Percentiles rank a stretch among this genome's conserved stretches.
Evolutionary conservation across 177 flowering plant species (phyloP).

Genomic region (Vitis hybrid): DNA sequence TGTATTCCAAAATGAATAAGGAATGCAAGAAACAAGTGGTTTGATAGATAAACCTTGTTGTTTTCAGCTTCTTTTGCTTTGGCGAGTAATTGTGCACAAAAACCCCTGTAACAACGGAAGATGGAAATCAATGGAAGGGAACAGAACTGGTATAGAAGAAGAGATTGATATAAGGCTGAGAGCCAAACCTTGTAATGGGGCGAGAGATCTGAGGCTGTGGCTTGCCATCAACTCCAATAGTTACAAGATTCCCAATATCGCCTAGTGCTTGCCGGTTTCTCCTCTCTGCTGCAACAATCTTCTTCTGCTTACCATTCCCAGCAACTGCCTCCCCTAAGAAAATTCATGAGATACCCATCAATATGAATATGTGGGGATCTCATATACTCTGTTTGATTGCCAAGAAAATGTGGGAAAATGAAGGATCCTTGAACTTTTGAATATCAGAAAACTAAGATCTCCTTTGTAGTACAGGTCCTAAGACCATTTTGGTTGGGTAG

Average conservation of each 20-base stretch:
- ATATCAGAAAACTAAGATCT: no score
- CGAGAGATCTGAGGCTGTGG: slow-evolving; percentile 39
- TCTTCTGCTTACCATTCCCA: slow-evolving; percentile 35
- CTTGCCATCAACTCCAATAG: slow-evolving; percentile 39
- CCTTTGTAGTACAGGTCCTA: no score
- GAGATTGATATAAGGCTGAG: background rate
- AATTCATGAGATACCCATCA: background rate
- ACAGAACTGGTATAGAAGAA: background rate
- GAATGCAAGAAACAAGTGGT: background rate
- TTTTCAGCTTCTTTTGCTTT: slow-evolving; percentile 63
- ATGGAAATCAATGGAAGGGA: background rate
- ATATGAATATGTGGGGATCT: no score
- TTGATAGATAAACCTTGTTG: slow-evolving; percentile 37
- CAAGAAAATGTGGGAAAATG: no score
- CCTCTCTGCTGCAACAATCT: slow-evolving; percentile 29
- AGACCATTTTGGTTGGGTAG: no score
- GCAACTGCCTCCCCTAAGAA: slow-evolving; percentile 31
- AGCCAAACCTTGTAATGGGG: slow-evolving; percentile 54
- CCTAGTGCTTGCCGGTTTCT: slow-evolving; percentile 61
- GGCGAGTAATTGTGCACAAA: slow-evolving; percentile 63
- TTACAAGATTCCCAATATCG: slow-evolving; percentile 75
- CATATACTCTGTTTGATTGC: no score
- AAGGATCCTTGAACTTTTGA: no score
- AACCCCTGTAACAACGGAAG: slow-evolving; percentile 38
- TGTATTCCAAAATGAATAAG: background rate